phyloP scores from a whole-genome alignment of 2,329 filamentous ascomycete species.

The Aspergillus sp. region DNA sequence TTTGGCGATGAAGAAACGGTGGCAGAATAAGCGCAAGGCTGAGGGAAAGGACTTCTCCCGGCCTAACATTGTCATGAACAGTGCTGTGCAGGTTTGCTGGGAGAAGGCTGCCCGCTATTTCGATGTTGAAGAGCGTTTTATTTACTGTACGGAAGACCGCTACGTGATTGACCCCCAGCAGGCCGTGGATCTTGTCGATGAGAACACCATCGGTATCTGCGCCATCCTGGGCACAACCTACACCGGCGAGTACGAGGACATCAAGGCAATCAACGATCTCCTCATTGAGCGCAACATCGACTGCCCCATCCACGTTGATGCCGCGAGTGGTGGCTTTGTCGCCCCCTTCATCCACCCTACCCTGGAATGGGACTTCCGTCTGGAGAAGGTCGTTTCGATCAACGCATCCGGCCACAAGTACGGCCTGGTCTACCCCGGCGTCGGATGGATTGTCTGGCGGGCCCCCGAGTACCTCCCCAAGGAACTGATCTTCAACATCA shows the following conservation, averaged over 20 bases:
- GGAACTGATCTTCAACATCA: constrained; percentile 98
- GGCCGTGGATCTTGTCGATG: constrained; percentile 61
- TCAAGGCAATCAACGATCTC: constrained; percentile 87
- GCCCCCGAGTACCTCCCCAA: constrained; percentile 78
- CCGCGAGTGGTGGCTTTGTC: constrained; percentile 88
- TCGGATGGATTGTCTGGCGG: constrained; percentile 93
- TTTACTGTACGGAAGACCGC: constrained; percentile 61
- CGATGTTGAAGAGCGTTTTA: constrained; percentile 85
- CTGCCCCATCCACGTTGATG: constrained; percentile 89
- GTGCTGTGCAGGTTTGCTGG: constrained; percentile 96
- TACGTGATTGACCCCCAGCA: constrained; percentile 65
- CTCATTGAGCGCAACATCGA: constrained; percentile 73
- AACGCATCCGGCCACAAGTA: constrained; percentile 94
- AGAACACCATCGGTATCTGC: constrained; percentile 86
- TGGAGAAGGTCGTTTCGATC: constrained; percentile 86
- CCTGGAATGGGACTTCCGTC: constrained; percentile 87
- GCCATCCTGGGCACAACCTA: constrained; percentile 90
- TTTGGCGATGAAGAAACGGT: constrained; percentile 92
- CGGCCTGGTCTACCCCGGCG: constrained; percentile 78
- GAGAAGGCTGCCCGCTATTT: constrained; percentile 90
- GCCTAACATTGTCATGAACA: constrained; percentile 94
- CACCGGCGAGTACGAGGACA: constrained; percentile 93
- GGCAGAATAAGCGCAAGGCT: constrained; percentile 82
- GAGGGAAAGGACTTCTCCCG: constrained; percentile 76
- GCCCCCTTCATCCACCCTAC: constrained; percentile 85